Evolutionary conservation across 2,329 filamentous ascomycete genomes (phyloP).

Genomic region (Esteya vermicola): DNA sequence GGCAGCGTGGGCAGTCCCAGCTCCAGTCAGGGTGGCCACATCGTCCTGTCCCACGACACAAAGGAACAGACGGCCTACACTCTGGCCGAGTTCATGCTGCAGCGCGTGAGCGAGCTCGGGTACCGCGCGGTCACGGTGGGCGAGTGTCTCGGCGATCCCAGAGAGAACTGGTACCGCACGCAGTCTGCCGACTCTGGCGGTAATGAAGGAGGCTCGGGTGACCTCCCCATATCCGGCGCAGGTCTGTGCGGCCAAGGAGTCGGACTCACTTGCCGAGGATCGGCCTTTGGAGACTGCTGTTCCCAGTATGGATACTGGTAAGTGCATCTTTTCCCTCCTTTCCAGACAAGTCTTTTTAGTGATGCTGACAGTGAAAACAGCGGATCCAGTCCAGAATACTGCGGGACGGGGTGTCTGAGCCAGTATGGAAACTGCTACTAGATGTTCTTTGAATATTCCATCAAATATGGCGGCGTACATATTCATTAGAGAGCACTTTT

Average conservation of each 20-base stretch:
- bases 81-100: constrained; percentile 28
- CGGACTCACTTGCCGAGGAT: constrained; percentile 1
- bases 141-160: constrained; percentile 37
- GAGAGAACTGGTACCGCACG: constrained; percentile 36
- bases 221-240: not conserved
- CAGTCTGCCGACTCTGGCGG: not conserved
- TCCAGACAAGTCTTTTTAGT: not conserved
- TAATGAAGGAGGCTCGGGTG: not conserved
- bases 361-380: not conserved
- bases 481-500: too few relatives aligned
- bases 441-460: not conserved
- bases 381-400: not conserved
- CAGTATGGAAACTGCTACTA: not conserved
- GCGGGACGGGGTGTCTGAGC: not conserved
- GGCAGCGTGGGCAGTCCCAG: constrained; percentile 11
- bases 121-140: constrained; percentile 36
- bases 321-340: not conserved
- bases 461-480: too few relatives aligned
- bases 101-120: constrained; percentile 25
- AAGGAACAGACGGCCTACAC: constrained; percentile 29
- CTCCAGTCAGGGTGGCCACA: constrained; percentile 17
- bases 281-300: constrained; percentile 7
- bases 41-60: constrained; percentile 38
- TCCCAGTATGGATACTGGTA: constrained; percentile 5
- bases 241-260: constrained; percentile 4